A percentile compares a stretch with the other conserved stretches of the same genome.
phyloP scores from a whole-genome alignment of 108 stramenopile species.

The Cyclotella atomus region DNA sequence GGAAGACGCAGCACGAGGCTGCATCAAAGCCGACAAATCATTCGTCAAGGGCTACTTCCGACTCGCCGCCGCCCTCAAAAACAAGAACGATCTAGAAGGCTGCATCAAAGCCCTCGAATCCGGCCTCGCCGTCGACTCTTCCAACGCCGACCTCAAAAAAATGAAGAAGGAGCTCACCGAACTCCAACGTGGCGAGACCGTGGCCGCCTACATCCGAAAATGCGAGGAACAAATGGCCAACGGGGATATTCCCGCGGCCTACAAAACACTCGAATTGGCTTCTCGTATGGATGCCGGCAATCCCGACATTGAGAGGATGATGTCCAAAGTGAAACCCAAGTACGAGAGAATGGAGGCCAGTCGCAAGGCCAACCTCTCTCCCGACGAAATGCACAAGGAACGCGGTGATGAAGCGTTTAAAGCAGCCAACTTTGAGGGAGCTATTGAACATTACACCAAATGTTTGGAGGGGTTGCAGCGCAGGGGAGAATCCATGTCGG shows the following conservation, averaged over 20 bases:
- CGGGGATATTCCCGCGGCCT: slow-evolving; percentile 88
- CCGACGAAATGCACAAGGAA: slow-evolving; percentile 93
- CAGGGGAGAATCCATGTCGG: slow-evolving; percentile 64
- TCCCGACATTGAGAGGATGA: slow-evolving; percentile 85
- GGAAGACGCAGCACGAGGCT: slow-evolving; percentile 88
- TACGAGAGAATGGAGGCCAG: slow-evolving; percentile 87
- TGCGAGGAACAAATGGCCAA: slow-evolving; percentile 89
- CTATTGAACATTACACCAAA: slow-evolving; percentile 93
- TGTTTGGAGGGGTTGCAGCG: slow-evolving; percentile 85
- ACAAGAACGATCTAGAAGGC: slow-evolving; percentile 71
- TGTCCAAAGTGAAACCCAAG: slow-evolving; percentile 89
- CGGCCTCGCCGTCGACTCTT: slow-evolving; percentile 78
- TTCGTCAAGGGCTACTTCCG: slow-evolving; percentile 99
- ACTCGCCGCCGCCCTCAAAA: slow-evolving; percentile 88
- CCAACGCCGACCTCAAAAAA: slow-evolving; percentile 87
- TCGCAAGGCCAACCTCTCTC: slow-evolving; percentile 79
- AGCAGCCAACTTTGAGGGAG: slow-evolving; percentile 64
- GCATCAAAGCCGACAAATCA: slow-evolving; percentile 93
- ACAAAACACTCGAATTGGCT: slow-evolving; percentile 91
- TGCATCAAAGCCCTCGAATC: slow-evolving; percentile 90
- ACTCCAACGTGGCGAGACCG: slow-evolving; percentile 88
- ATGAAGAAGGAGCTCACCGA: slow-evolving; percentile 93
- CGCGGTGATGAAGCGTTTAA: slow-evolving; percentile 95
- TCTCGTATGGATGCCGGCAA: slow-evolving; percentile 95
- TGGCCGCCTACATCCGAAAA: slow-evolving; percentile 80